Conservation (phyloP, 345 rosid species). For the Physaria fendleri region DNA sequence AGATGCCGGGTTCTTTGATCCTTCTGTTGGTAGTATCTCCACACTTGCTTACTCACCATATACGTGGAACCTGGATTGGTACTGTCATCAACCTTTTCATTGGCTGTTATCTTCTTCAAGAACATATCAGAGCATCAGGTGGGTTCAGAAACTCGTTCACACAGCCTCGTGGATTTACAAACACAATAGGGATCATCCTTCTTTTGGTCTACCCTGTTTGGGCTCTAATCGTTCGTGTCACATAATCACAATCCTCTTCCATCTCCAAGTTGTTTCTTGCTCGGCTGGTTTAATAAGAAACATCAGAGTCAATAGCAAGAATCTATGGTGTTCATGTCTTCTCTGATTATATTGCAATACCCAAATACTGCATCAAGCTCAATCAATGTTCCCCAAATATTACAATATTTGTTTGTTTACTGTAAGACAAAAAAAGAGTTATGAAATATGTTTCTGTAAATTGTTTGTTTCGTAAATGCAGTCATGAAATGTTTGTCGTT, state of each 20-base stretch:
- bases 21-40: slow-evolving; percentile 72
- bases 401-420: slow-evolving; percentile 17
- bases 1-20: slow-evolving; percentile 71
- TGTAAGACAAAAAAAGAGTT: background rate
- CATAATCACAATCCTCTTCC: slow-evolving; percentile 22
- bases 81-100: slow-evolving; percentile 52
- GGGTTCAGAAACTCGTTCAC: slow-evolving; percentile 89
- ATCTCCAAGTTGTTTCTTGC: slow-evolving; percentile 2
- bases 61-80: slow-evolving; percentile 54
- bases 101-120: slow-evolving; percentile 81
- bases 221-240: slow-evolving; percentile 53
- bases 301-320: background rate
- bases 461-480: background rate
- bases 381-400: slow-evolving; percentile 13
- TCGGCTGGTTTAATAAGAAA: slow-evolving; percentile 8
- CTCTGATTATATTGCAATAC: background rate
- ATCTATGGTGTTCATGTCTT: slow-evolving; percentile 5
- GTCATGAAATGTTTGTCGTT: slow-evolving; percentile 7
- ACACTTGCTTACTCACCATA: slow-evolving; percentile 40
- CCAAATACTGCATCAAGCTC: slow-evolving; percentile 7
- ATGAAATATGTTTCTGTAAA: background rate
- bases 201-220: slow-evolving; percentile 82
- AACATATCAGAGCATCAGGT: slow-evolving; percentile 86
- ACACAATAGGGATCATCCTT: slow-evolving; percentile 75
- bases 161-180: slow-evolving; percentile 66